Evolutionary conservation across 2,329 filamentous ascomycete genomes (phyloP), one percentile per base, ranked within the genome.

Genomic region (Alternaria conjuncta): DNA sequence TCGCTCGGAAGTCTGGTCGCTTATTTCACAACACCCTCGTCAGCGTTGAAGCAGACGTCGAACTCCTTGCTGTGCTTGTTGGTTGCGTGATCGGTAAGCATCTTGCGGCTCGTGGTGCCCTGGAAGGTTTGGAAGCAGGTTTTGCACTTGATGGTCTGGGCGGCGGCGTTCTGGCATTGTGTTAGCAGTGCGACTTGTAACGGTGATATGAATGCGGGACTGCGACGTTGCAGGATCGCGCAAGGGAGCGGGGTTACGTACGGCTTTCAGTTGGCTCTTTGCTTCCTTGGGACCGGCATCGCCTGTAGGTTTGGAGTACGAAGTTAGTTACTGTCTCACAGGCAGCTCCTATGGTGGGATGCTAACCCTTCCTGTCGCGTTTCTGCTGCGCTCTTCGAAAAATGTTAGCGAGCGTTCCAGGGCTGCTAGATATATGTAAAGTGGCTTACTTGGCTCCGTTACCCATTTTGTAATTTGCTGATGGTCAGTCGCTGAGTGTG

Each of bases 81-180:
- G 68, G 82, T 78, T 66, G 91, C 90, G 80, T 94, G 92, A 75
- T 91, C 88, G 64, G 86, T 87, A 66, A 94, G 87, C 66, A 90
- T 89, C 74, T 90, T 90, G 65, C 86, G 88, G 77, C 90, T 90
- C 65, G 90, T 90, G 36, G 92, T 94, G 84, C 90, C 90, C 71
- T 94, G 86, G 83, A 94, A 94, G 28, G 90, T 92, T 72, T 90
- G 87, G 82, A 89, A 91, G 90, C 92, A 94, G 75, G 89, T 84
- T 70, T 87, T 83, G 86, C 92, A 94, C 81, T 92, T 90, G 80
- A 94, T 92, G 76, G 87, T 89, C 84, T 89, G 91, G 63, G 92
- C 91, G 71, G 89, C 85, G 72, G 87, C 85, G 83, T 94, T 94
- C 90, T 92, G 70, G 56, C 18, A 5, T 45, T 11, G 6, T 46